Evolutionary conservation across 1,284 basidiomycete genomes (phyloP), one percentile per base, ranked within the genome.

Genomic region (Hortiboletus rubellus): DNA sequence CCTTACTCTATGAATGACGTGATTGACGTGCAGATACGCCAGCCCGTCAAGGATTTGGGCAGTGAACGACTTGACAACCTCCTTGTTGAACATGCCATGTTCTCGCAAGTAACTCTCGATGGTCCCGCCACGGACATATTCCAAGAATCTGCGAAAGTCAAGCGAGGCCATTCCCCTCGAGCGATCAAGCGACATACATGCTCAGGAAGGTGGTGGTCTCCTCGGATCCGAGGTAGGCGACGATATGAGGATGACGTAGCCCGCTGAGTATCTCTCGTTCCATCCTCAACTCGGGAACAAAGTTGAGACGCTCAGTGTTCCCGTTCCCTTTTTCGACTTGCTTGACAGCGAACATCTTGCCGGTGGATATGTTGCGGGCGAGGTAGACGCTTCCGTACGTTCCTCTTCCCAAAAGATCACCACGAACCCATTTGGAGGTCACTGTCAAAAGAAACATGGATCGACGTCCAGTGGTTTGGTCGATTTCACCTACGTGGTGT

Each of bases 311-410:
- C 7, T 92, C 82, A 17, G 83, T 7, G 6, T 27, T 27, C 27
- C 3, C 6, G 87, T 67, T 88, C 89, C 75, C 96, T 94, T 52
- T 95, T 82, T 97, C 94, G 50, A 98, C 96, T 76, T 99, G 96
- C 77, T 99, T 99, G 63, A 98, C 96, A 3, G 96, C 96, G 67
- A 98, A 94, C 90, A 97, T 95, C 74, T 98, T 94, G 53, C 95
- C 95, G 1, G 94, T 97, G 1, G 93, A 95, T 15, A 90, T 91
- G 71, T 98, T 97, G 63, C 98, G 79, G 18, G 93, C 96, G 52
- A 98, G 84, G 70, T 97, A 98, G 24, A 98, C 96, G 47, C 89
- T 84, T 6, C 96, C 96, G 69, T 95, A 99, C 8, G 94, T 96
- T 30, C 96, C 96, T 68, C 91, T 92, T 37, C 96, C 96, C 61